Evolutionary conservation across 2,329 filamentous ascomycete genomes (phyloP).

Genomic region (Aspergillus versicolor): DNA sequence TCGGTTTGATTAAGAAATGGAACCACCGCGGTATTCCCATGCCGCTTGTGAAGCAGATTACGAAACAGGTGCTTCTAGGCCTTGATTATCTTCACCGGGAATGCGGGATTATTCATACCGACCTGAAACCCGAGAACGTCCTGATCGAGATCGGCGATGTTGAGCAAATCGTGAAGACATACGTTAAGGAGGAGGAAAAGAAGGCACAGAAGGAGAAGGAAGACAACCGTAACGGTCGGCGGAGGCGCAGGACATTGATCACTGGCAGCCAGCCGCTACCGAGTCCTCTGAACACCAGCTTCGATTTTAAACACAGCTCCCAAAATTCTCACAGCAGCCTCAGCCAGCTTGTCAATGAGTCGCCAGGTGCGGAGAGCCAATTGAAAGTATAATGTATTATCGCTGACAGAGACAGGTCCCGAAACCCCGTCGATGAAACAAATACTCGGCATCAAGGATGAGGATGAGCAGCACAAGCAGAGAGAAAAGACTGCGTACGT

Average conservation of each 20-base stretch:
- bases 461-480: conserved; percentile 70
- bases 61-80: conserved; percentile 93
- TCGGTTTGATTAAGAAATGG: conserved; percentile 97
- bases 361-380: conserved; percentile 53
- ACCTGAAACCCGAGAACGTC: conserved; percentile 96
- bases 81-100: conserved; percentile 96
- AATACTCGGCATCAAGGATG: conserved; percentile 52
- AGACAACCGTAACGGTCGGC: conserved; percentile 85
- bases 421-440: conserved; percentile 57
- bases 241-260: conserved; percentile 88
- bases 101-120: conserved; percentile 98
- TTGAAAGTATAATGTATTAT: background rate
- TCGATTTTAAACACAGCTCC: conserved; percentile 66
- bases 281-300: conserved; percentile 88
- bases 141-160: conserved; percentile 98
- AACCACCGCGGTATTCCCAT: conserved; percentile 97
- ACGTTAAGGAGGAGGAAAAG: conserved; percentile 71
- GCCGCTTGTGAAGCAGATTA: conserved; percentile 96
- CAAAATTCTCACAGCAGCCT: conserved; percentile 71
- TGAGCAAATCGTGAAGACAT: conserved; percentile 95
- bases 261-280: conserved; percentile 95
- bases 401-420: conserved; percentile 31
- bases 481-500: conserved; percentile 91
- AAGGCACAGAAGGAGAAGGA: conserved; percentile 83
- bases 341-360: conserved; percentile 77